Base-by-base conservation (phyloP, 2,329 filamentous ascomycete genomes). In the Colletotrichum spinosum region DNA sequence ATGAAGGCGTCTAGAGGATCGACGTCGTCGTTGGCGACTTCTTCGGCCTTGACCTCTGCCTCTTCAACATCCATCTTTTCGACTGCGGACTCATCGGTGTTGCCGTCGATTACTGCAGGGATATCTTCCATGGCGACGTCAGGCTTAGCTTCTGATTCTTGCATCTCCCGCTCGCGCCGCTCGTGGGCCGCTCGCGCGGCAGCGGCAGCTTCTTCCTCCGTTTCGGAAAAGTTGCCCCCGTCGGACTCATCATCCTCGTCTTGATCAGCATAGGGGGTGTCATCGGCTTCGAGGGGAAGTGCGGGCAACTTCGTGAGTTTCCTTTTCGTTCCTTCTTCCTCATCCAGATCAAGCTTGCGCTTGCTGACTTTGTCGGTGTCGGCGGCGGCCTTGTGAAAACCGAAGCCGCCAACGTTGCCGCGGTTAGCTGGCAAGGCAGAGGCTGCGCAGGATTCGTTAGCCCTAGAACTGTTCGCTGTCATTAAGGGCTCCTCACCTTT, bases 1-100 rank as follows among this genome's bases (percentile, higher is more conserved):
- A 99, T 99, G 81, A 97, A 99, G n/a, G 94, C 95, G 80, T 99
- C 96, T 42, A 99, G 83, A 8, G 96, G 93, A 76, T 99, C 96
- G 41, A 96, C 80, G 50, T 94, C 92, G 25, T 25, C 25, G 25
- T 25, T 25, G 25, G 4, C 25, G 25, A 25, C 25, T 25, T 25
- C 25, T 25, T 25, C 25, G 25, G 25, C 25, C 25, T 25, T 25
- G 25, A 25, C 25, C 38, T 79, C 78, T 60, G 78, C 76, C 59
- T 75, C 79, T 69, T 89, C 88, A 65, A 88, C 79, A 35, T 88
- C 83, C 86, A 90, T 90, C 73, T 55, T 58, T 39, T 85, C 83
- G 55, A 66, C 70, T 49, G 71, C 63, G 8, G 62, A 15, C 69
- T 73, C 39, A 61, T 69, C 70, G 15, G 71, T 68, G 12, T 60